A percentile compares a stretch with the other conserved stretches of the same genome.
phyloP scores from a whole-genome alignment of 208 protist genomes.

The Angomonas deanei region DNA sequence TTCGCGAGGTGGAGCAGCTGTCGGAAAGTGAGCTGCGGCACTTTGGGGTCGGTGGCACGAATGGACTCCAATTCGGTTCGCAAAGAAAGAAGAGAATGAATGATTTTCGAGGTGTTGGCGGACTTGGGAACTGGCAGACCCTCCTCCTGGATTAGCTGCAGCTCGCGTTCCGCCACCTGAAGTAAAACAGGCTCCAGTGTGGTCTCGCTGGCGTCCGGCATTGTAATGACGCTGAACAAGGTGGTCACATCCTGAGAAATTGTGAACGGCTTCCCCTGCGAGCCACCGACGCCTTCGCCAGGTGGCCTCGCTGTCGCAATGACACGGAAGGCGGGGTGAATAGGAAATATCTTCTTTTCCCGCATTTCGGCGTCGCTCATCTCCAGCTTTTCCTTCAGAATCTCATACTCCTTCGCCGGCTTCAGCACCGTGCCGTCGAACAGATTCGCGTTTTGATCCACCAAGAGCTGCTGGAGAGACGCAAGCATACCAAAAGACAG shows the following conservation, averaged over 20 bases:
- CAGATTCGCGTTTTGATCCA: conserved; percentile 68
- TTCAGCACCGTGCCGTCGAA: conserved; percentile 87
- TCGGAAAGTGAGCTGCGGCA: conserved; percentile 61
- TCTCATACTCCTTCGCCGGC: conserved; percentile 42
- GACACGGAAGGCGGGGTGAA: conserved; percentile 91
- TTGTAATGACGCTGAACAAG: conserved; percentile 83
- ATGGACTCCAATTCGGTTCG: conserved; percentile 41
- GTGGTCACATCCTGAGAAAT: conserved; percentile 79
- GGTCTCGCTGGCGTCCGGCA: conserved; percentile 47
- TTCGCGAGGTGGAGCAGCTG: conserved; percentile 67
- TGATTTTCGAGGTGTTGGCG: conserved; percentile 13
- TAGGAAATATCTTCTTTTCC: conserved; percentile 44
- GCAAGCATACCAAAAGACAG: conserved; percentile 72
- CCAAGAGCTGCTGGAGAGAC: conserved; percentile 71
- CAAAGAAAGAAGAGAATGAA: conserved; percentile 34
- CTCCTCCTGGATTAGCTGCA: conserved; percentile 10
- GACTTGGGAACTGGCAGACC: conserved; percentile 6
- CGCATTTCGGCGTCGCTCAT: conserved; percentile 37
- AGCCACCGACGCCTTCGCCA: conserved; percentile 14
- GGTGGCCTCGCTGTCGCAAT: conserved; percentile 74
- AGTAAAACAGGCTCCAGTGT: conserved; percentile 40
- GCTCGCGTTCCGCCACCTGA: conserved; percentile 39
- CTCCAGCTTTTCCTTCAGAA: conserved; percentile 44
- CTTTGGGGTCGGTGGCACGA: conserved; percentile 54
- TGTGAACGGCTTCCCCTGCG: conserved; percentile 28